phyloP scores from a whole-genome alignment of 2,329 filamentous ascomycete genomes.

The Diaporthe aspalathi region DNA sequence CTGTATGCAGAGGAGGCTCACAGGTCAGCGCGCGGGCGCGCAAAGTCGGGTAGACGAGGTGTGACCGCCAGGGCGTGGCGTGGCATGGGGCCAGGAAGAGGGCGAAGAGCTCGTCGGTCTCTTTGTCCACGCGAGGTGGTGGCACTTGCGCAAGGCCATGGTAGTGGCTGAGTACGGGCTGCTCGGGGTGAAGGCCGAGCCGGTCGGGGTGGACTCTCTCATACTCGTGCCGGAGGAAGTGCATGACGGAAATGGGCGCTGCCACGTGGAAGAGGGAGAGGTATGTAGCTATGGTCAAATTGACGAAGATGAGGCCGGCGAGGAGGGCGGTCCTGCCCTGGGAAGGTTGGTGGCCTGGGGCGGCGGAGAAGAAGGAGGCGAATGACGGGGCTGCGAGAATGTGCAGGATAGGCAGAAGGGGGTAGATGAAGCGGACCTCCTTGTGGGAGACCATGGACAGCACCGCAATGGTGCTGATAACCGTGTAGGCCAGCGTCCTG shows the following conservation, averaged over 20 bases:
- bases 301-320: slow-evolving; percentile 69
- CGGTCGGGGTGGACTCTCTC: slow-evolving; percentile 64
- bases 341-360: slow-evolving; percentile 44
- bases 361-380: slow-evolving; percentile 68
- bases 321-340: slow-evolving; percentile 65
- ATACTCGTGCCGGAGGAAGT: slow-evolving; percentile 81
- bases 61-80: slow-evolving; percentile 93
- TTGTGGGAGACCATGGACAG: slow-evolving; percentile 92
- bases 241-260: slow-evolving; percentile 79
- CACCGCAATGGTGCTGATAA: slow-evolving; percentile 68
- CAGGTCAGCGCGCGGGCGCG: slow-evolving; percentile 88
- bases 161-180: slow-evolving; percentile 31
- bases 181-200: slow-evolving; percentile 47
- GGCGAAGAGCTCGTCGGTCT: slow-evolving; percentile 66
- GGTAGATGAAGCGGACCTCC: slow-evolving; percentile 96
- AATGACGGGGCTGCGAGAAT: slow-evolving; percentile 79
- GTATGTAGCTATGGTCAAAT: slow-evolving; percentile 79
- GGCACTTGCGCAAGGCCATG: slow-evolving; percentile 44
- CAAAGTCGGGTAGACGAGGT: slow-evolving; percentile 80
- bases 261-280: slow-evolving; percentile 82
- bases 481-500: slow-evolving; percentile 67
- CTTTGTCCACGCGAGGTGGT: slow-evolving; percentile 43
- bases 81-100: slow-evolving; percentile 97
- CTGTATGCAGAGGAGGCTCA: slow-evolving; percentile 82
- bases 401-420: slow-evolving; percentile 87